Evolutionary conservation across 2,329 filamentous ascomycete genomes (phyloP), one percentile per base, ranked within the genome.

Genomic region (Ophiostoma himal-ulmi): DNA sequence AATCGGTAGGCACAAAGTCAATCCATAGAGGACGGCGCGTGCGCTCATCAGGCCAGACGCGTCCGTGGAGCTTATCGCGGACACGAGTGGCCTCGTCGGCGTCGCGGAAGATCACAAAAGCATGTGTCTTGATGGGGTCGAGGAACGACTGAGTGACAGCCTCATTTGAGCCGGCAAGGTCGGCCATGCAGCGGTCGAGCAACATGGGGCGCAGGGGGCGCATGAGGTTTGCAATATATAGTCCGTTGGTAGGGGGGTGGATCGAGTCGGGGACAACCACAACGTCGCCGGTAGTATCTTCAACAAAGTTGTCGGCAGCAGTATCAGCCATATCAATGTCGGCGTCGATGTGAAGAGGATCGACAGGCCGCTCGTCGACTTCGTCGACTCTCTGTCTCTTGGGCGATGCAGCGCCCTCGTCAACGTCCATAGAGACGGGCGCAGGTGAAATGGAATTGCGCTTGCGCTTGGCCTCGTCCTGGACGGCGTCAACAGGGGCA

Each of bases 201-300:
- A 83, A 82, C 36, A 83, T 81, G 0, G 88, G 85, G 71, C 92
- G 90, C 30, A 98, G 83, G 11, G 95, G 94, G 66, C 94, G 89
- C 88, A 96, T 94, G 70, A 98, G 87, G 76, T 97, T 90, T 78
- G 90, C 89, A 75, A 98, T 95, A 80, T 97, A 98, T 66, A 98
- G 82, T 20, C 92, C 90, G 41, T 87, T 81, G 3, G 93, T 94
- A 5, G 90, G 88, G 30, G 87, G 85, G 78, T 95, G 91, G 48
- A 89, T 80, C 0, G 91, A 85, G 7, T 89, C 88, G 34, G 79
- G 79, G 37, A 83, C 79, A 14, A 52, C 36, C 1, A 48, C 75
- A 73, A 65, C 78, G 67, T 75, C 74, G 37, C 80, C 62, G 1
- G 36, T 13, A 14, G 36, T 65, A 36, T 65, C 62, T 22, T 65